These are phyloP conservation scores for Lactarius quietus DNA, from an alignment of 768 basidiomycete genomes.

Conservation along the genomic window DNA sequence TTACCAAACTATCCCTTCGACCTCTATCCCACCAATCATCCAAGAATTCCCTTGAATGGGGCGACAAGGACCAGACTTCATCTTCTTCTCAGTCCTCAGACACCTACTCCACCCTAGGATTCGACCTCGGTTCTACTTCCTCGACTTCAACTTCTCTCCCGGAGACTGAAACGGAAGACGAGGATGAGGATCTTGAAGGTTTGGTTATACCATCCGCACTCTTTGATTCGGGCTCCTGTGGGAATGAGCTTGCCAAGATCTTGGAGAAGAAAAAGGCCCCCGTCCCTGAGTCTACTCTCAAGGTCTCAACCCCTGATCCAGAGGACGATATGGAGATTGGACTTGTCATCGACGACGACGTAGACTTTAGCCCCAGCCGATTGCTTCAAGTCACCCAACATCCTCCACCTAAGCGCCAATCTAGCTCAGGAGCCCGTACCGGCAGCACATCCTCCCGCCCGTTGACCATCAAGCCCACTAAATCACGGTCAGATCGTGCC, in stretches of 20 bases:
- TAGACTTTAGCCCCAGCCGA: constrained; percentile 76
- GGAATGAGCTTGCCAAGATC: constrained; percentile 46
- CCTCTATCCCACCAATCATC: constrained; percentile 76
- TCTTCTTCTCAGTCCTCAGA: constrained; percentile 83
- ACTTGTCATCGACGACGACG: constrained; percentile 78
- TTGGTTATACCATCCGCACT: constrained; percentile 72
- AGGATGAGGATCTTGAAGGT: constrained; percentile 65
- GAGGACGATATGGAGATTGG: constrained; percentile 88
- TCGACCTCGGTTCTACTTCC: constrained; percentile 66
- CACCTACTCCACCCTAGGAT: constrained; percentile 75
- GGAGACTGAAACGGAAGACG: constrained; percentile 65
- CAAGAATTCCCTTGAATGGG: constrained; percentile 82
- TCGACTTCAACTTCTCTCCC: constrained; percentile 69
- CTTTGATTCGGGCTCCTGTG: constrained; percentile 67
- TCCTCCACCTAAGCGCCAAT: constrained; percentile 34
- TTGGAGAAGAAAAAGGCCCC: constrained; percentile 53
- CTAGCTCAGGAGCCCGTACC: constrained; percentile 45
- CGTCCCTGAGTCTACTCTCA: constrained; percentile 51
- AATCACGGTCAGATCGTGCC: constrained; percentile 57
- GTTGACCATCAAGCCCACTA: constrained; percentile 55
- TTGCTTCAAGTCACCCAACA: constrained; percentile 52
- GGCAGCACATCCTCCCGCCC: constrained; percentile 53
- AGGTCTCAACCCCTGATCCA: constrained; percentile 54
- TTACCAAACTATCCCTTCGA: constrained; percentile 78
- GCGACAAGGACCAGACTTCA: constrained; percentile 76